These are phyloP conservation scores for Calonectria leucothoes DNA, from an alignment of 2,329 filamentous ascomycete genomes.

Conservation along the genomic window DNA sequence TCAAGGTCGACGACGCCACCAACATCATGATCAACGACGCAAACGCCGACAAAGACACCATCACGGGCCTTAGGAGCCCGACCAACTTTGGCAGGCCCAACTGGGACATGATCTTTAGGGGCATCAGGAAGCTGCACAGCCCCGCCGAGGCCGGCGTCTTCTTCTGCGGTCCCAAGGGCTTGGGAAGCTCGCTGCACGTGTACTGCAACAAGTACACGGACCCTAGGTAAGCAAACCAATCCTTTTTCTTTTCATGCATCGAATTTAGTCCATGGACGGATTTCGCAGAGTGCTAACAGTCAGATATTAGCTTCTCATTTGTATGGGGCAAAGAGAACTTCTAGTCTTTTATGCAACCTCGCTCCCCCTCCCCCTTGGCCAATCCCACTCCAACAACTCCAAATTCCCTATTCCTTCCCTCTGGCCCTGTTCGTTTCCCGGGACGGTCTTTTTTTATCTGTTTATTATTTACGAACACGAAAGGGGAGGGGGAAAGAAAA, in stretches of 20 bases:
- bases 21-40: constrained; percentile 95
- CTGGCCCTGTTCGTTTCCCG: not conserved
- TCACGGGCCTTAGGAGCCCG: constrained; percentile 83
- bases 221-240: constrained; percentile 70
- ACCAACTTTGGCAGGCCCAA: constrained; percentile 90
- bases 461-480: not conserved
- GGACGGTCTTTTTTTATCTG: not conserved
- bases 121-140: constrained; percentile 81
- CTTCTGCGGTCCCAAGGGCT: constrained; percentile 86
- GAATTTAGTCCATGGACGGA: not conserved
- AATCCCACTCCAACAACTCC: not conserved
- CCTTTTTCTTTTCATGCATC: not conserved
- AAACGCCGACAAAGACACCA: constrained; percentile 85
- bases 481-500: not conserved
- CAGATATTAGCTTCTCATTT: constrained; percentile 65
- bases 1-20: constrained; percentile 86
- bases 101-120: constrained; percentile 91
- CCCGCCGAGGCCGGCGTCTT: constrained; percentile 82
- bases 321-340: constrained; percentile 79
- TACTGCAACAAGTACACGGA: constrained; percentile 92
- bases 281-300: constrained; percentile 45
- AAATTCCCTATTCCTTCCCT: not conserved
- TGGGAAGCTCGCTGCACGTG: constrained; percentile 81
- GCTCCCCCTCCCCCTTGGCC: not conserved
- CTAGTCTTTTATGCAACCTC: constrained; percentile 48